Evolutionary conservation across 108 stramenopile species (phyloP).

Genomic region (Cyclostephanos tholiformis): DNA sequence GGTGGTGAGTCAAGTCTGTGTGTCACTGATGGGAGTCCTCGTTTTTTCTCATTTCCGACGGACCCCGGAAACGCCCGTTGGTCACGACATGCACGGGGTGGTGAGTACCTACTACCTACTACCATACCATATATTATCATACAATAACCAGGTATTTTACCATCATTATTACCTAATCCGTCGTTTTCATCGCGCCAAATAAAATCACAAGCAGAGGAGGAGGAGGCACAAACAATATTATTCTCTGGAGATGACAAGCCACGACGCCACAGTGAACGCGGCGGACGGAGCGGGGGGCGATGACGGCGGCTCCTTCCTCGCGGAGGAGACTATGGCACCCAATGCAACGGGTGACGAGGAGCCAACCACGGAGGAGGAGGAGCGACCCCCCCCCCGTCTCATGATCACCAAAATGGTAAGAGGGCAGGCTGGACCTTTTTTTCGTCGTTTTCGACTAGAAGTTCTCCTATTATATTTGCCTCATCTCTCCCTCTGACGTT

Average conservation of each 20-base stretch:
- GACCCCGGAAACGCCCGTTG: too few relatives aligned
- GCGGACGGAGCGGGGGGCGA: slow-evolving; percentile 3
- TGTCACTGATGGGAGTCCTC: neutral
- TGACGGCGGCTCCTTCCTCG: neutral
- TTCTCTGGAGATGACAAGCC: neutral
- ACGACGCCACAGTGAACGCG: slow-evolving; percentile 2
- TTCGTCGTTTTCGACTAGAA: neutral
- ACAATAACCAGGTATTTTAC: too few relatives aligned
- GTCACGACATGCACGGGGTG: too few relatives aligned
- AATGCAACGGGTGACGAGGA: neutral
- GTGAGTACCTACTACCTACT: too few relatives aligned
- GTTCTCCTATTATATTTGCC: too few relatives aligned
- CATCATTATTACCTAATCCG: too few relatives aligned
- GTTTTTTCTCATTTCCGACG: neutral
- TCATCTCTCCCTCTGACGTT: neutral
- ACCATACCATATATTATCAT: too few relatives aligned
- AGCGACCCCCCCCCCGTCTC: slow-evolving; percentile 69
- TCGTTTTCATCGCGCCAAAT: neutral
- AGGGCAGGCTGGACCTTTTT: neutral
- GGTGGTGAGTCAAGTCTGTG: neutral
- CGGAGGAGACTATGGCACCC: neutral
- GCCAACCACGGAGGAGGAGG: slow-evolving; percentile 2
- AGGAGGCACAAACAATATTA: too few relatives aligned
- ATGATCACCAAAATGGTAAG: slow-evolving; percentile 96
- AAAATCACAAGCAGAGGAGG: neutral